Evolutionary conservation across 2,329 filamentous ascomycete genomes (phyloP), one percentile per base, ranked within the genome.

Genomic region (Fusarium redolens): DNA sequence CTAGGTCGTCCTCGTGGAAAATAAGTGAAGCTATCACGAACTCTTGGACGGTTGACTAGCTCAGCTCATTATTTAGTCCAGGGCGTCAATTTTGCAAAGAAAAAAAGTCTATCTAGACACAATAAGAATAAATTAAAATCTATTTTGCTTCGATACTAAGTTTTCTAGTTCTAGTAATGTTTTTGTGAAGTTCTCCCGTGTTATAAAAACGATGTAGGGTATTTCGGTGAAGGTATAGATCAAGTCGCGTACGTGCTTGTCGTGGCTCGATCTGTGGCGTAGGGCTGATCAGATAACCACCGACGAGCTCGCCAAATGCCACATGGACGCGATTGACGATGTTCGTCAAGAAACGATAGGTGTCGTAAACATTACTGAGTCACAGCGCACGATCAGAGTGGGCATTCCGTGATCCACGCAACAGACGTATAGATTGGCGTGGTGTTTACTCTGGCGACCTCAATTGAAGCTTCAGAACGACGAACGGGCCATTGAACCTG

Each of bases 1-100:
- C 2, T 11, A 2, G 7, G 22, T 7, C 2, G 11, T 6, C 4
- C 7, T 20, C 0, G 4, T 2, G 5, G 1, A 2, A 0, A 28
- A 12, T 2, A 6, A 15, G 6, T 52, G 50, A 52, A 28, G 50
- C 18, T 20, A 38, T 38, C 22, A 13, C 17, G 13, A 52, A 25
- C 22, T 38, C 18, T 52, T 3, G 3, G 2, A 8, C 2, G 17
- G 11, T 8, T 20, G 7, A 4, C 22, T 4, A 38, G 33, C 22
- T 28, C 7, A 8, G 13, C 9, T 17, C 5, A n/a, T n/a, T 30
- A 6, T 38, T 9, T 3, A 17, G 33, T 7, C 35, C 10, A n/a
- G 9, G 4, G 12, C 3, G 12, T 14, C 22, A 10, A 9, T 1
- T 40, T 12, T 30, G 17, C 5, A 9, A 3, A 28, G 35, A 1